Evolutionary conservation across 305 asterid genomes (phyloP), one percentile per base, ranked within the genome.

Genomic region (Fraxinus platypoda): DNA sequence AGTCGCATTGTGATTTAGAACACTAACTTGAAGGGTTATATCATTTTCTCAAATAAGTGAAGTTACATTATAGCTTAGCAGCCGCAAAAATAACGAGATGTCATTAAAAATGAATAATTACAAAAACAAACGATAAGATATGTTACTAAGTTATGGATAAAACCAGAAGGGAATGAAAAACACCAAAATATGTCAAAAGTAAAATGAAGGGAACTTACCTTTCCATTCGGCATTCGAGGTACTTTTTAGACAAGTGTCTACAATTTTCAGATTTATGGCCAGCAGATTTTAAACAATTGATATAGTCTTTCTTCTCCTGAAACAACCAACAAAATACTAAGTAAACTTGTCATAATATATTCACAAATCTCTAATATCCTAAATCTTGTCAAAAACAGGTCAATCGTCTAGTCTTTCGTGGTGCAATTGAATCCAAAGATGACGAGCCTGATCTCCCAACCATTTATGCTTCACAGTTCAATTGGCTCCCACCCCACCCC

Each of bases 301-400:
- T 85, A 82, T 96, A 96, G 3, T 92, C 94, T 87, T 94, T 93
- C 97, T 94, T 96, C 87, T 93, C 99, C 98, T 94, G 92, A 87
- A 94, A 76, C 81, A 77, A 81, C 66, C 57, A 81, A 62, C 49
- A 77, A 43, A 52, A 52, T 1, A 79, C n/a, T 37, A 75, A 79
- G 35, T 64, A 33, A 21, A 23, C 35, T 72, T 72, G 13, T 8
- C 8, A 73, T 68, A 33, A 79, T 59, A 12, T 43, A 35, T 8
- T 4, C 23, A 74, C n/a, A 75, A 76, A 46, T 62, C 52, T 62
- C 52, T 11, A 73, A 70, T 57, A n/a, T 43, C 70, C 84, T 62
- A 72, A 75, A 81, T 59, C 77, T 70, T 75, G 23, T 70, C 37
- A 78, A 30, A 15, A 11, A 23, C 12, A 21, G 8, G 30, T 1